Base-by-base conservation (phyloP, 495 filamentous ascomycete genomes). In the Lichina pygmaea region DNA sequence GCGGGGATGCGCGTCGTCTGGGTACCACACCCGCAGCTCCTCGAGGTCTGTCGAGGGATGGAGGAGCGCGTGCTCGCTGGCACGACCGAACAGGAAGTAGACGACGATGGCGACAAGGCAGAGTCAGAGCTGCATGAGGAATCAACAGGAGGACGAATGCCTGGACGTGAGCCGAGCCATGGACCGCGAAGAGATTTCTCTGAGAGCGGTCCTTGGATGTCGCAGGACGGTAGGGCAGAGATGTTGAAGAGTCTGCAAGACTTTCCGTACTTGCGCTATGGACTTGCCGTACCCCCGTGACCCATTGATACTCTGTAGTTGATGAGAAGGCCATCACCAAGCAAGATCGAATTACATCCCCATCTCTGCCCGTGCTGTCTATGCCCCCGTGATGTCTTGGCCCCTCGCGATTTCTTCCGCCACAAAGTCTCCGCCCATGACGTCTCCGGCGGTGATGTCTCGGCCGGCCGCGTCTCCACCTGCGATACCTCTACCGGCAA, bases 1-100 rank as follows among this genome's bases (percentile, higher is more conserved):
- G 89, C 91, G 0, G 91, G 91, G 0, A 95, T 95, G 91, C 70
- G 83, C 49, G 89, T 93, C 8, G 65, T 92, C 0, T 99, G 89
- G 89, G 76, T 73, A 50, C 89, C 89, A 6, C 86, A 95, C 64
- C 70, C 73, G 3, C 81, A 72, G 56, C 59, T 99, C 30, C 62
- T 80, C 62, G 66, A 71, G 52, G 75, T 80, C 55, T 91, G 78
- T 53, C 60, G 59, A 37, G 86, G 82, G 5, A 67, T 75, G 39
- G 84, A 92, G 60, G 66, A 63, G 42, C 72, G 83, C 58, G 84
- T 99, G 7, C 62, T 99, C 12, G 91, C 89, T 0, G 86, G 82
- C 0, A 39, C 36, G 11, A 85, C 76, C 40, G 81, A 75, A 0
- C 68, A 77, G 58, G 77, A 64, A 47, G 66, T 70, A 37, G 64